Percentiles rank a stretch among this genome's conserved stretches.
Conservation (phyloP, 2,329 filamentous ascomycete species). For the Arthrobotrys entomopaga region DNA sequence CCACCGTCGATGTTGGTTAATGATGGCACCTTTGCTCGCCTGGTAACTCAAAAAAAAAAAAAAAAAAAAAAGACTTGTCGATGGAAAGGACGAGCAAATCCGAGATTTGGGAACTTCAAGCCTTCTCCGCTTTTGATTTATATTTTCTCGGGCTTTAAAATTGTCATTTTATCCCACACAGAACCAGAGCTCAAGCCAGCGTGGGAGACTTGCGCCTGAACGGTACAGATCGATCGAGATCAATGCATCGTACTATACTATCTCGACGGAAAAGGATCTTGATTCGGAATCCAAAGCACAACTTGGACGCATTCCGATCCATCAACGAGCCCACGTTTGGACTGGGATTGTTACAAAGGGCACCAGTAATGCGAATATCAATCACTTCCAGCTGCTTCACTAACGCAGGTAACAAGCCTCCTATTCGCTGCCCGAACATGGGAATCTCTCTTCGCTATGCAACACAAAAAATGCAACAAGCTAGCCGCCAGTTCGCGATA, state of each 20-base stretch:
- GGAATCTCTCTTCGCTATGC: background rate
- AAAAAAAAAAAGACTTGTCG: background rate
- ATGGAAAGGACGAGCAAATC: background rate
- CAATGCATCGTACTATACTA: background rate
- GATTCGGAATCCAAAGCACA: background rate
- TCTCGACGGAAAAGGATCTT: background rate
- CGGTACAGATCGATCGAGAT: background rate
- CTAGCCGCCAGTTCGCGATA: conserved; percentile 25
- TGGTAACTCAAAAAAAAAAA: background rate
- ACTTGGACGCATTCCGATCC: conserved; percentile 1
- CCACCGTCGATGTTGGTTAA: background rate
- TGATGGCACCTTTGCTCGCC: background rate
- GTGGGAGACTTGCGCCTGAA: conserved; percentile 1
- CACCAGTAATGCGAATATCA: too few species aligned
- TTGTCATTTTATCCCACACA: too few species aligned
- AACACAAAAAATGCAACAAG: conserved; percentile 48
- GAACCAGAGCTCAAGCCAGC: background rate
- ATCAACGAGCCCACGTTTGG: too few species aligned
- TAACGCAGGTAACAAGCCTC: too few species aligned
- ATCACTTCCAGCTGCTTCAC: too few species aligned
- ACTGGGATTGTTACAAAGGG: too few species aligned
- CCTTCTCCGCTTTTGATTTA: background rate
- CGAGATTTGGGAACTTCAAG: background rate
- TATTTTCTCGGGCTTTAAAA: background rate
- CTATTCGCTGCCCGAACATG: too few species aligned